These are phyloP conservation scores for Lenzites betulinus DNA, from an alignment of 768 basidiomycete species.

Conservation along the genomic window DNA sequence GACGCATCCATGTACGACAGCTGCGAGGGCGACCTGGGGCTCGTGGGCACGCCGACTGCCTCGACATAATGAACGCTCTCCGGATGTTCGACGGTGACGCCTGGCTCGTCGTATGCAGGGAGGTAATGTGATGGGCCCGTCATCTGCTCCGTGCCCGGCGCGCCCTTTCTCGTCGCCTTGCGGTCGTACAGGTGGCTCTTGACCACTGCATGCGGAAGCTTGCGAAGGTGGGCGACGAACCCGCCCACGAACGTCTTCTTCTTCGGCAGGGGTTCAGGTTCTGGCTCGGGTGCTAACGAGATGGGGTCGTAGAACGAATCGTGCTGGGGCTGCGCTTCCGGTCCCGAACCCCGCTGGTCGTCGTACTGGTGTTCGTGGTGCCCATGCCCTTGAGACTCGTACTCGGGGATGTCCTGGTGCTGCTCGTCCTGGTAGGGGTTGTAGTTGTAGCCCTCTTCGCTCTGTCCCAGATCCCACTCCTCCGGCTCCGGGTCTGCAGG, in stretches of 20 bases:
- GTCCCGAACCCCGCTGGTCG: neutral
- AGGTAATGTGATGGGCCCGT: slow-evolving; percentile 13
- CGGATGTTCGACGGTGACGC: slow-evolving; percentile 18
- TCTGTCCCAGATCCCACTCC: slow-evolving; percentile 17
- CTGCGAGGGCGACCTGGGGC: neutral
- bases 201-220: slow-evolving; percentile 20
- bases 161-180: slow-evolving; percentile 18
- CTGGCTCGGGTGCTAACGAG: neutral
- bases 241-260: slow-evolving; percentile 29
- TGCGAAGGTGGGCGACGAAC: slow-evolving; percentile 24
- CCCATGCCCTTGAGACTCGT: neutral
- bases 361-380: neutral
- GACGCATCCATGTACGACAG: slow-evolving; percentile 7
- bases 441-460: slow-evolving; percentile 6
- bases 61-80: slow-evolving; percentile 22
- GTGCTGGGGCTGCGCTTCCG: neutral
- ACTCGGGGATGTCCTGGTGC: neutral
- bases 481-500: slow-evolving; percentile 8
- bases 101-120: slow-evolving; percentile 22
- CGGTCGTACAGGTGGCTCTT: slow-evolving; percentile 18
- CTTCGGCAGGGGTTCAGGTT: slow-evolving; percentile 4
- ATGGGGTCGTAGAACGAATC: slow-evolving; percentile 10
- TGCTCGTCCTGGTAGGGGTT: neutral
- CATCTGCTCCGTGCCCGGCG: slow-evolving; percentile 8
- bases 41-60: slow-evolving; percentile 10